Evolutionary conservation across 2,329 filamentous ascomycete genomes (phyloP).

Genomic region (Fusarium buxicola): DNA sequence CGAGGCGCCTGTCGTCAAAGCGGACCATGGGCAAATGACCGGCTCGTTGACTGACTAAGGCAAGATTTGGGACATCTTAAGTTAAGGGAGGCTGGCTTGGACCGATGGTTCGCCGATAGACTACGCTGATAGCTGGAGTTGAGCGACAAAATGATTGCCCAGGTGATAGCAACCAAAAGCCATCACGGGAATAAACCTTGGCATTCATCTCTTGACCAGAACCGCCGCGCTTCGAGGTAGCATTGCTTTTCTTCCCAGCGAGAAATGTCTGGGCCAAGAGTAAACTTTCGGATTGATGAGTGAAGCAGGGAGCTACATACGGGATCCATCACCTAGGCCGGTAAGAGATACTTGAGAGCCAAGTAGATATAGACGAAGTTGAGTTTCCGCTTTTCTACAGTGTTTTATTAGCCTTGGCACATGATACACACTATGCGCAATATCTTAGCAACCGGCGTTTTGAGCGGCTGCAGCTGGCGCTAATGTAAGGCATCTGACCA

Average conservation of each 20-base stretch:
- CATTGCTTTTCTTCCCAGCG: slow-evolving; percentile 18
- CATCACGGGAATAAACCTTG: slow-evolving; percentile 21
- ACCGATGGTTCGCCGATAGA: slow-evolving; percentile 20
- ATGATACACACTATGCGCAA: neutral
- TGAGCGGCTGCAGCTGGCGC: slow-evolving; percentile 1
- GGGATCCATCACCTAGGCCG: slow-evolving; percentile 1
- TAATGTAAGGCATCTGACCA: slow-evolving; percentile 7
- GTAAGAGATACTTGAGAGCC: slow-evolving; percentile 6
- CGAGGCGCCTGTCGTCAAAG: slow-evolving; percentile 9
- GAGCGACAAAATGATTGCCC: slow-evolving; percentile 11
- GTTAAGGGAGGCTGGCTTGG: neutral
- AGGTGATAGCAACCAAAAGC: slow-evolving; percentile 26
- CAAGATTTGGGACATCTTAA: slow-evolving; percentile 1
- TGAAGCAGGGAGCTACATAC: slow-evolving; percentile 10
- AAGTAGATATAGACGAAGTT: slow-evolving; percentile 10
- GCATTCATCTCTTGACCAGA: slow-evolving; percentile 10
- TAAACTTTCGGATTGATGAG: slow-evolving; percentile 20
- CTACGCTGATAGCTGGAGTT: slow-evolving; percentile 29
- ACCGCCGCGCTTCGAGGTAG: slow-evolving; percentile 13
- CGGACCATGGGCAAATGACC: slow-evolving; percentile 10
- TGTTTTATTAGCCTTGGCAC: slow-evolving; percentile 1
- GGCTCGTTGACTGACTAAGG: slow-evolving; percentile 6
- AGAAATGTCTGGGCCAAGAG: slow-evolving; percentile 4
- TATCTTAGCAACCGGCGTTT: neutral
- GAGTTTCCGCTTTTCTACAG: slow-evolving; percentile 12